phyloP scores from a whole-genome alignment of 2,329 filamentous ascomycete species.

The Anisogramma anomala region DNA sequence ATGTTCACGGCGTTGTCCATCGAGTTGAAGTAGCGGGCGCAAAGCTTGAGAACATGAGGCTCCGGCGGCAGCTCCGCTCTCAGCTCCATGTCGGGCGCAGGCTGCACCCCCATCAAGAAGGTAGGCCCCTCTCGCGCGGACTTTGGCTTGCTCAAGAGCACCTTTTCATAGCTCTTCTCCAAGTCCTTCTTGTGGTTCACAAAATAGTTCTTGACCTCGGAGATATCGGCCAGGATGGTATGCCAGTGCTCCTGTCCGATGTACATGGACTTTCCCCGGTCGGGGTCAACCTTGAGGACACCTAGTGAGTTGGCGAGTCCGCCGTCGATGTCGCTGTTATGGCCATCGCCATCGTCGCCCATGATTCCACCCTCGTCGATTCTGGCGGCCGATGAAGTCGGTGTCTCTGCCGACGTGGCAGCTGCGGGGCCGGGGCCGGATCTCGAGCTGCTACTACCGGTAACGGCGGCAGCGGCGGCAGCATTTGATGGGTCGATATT shows the following conservation, averaged over 20 bases:
- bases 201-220: slow-evolving; percentile 91
- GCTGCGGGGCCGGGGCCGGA: slow-evolving; percentile 21
- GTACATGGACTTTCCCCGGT: slow-evolving; percentile 69
- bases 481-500: slow-evolving; percentile 29
- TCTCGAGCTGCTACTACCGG: slow-evolving; percentile 21
- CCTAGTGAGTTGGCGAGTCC: slow-evolving; percentile 62
- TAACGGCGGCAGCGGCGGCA: slow-evolving; percentile 21
- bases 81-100: slow-evolving; percentile 64
- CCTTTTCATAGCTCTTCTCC: slow-evolving; percentile 67
- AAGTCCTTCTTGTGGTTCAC: slow-evolving; percentile 75
- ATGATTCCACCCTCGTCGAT: slow-evolving; percentile 45
- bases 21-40: slow-evolving; percentile 84
- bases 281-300: slow-evolving; percentile 68
- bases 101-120: slow-evolving; percentile 65
- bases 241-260: slow-evolving; percentile 78
- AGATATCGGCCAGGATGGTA: slow-evolving; percentile 66
- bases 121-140: slow-evolving; percentile 55
- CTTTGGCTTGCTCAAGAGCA: slow-evolving; percentile 55
- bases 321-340: slow-evolving; percentile 60
- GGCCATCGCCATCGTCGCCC: slow-evolving; percentile 41
- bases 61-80: slow-evolving; percentile 70
- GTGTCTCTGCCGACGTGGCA: slow-evolving; percentile 26
- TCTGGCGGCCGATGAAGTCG: slow-evolving; percentile 33
- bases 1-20: slow-evolving; percentile 60
- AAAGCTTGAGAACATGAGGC: slow-evolving; percentile 70